Evolutionary conservation across 192 early-diverging fungal species (phyloP), one percentile per base, ranked within the genome.

Genomic region (Podila epicladia): DNA sequence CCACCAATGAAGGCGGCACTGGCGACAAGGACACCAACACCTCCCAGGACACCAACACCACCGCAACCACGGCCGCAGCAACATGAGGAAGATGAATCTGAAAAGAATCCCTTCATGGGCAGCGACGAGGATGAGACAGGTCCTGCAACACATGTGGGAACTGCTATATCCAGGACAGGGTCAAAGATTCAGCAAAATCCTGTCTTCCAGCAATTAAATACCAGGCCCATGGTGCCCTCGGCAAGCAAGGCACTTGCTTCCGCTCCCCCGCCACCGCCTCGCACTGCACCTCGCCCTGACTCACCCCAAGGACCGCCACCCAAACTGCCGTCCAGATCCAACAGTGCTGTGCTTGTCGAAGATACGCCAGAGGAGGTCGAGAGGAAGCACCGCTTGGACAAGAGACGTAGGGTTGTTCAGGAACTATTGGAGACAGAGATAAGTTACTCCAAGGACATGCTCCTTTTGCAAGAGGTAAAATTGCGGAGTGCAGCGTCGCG

Each of bases 371-470:
- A 73, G 55, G 77, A 80, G 49, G 67, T 57, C 38, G 77, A 80
- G 55, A 61, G 71, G 37, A 80, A 80, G 50, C 71, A 80, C 64
- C 70, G 65, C 11, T 17, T 80, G 62, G 71, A 80, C 55, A 96
- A 96, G 83, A 84, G 93, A 20, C 83, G 87, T 37, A 88, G 90
- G 48, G 91, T 96, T 35, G 82, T 95, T 15, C 85, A 88, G 51
- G 96, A 97, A 65, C 77, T 97, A 49, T 77, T 95, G 0, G 87
- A 90, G 37, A 96, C 96, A 1, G 96, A 97, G 72, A 82, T 86
- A 24, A 84, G 82, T 12, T 97, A 89, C 58, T 83, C 92, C 37
- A 86, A 87, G 22, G 96, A 97, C 71, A 90, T 97, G 89, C 69
- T 88, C 15, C 80, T 95, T 13, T 69, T 97, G 32, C 85, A 91